Evolutionary conservation across 805 yeast genomes (phyloP).

Genomic region (Schwanniomyces yamadae): DNA sequence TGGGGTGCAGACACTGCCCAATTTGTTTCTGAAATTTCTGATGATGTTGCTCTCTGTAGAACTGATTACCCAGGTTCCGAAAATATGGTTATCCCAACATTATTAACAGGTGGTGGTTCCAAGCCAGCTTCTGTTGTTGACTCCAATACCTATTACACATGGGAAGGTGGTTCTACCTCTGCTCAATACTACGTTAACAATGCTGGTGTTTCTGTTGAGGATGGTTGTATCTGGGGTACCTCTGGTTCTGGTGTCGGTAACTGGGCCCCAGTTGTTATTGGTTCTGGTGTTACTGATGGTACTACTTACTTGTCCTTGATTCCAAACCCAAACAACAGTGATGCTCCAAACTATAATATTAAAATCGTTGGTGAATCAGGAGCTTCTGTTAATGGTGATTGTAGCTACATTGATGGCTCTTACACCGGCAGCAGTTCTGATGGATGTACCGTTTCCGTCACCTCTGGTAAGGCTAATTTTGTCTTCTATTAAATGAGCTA

Average conservation of each 20-base stretch:
- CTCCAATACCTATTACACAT: constrained; percentile 54
- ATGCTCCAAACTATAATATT: constrained; percentile 41
- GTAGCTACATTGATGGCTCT: constrained; percentile 75
- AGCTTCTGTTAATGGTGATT: constrained; percentile 60
- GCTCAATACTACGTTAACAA: constrained; percentile 75
- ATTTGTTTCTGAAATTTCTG: constrained; percentile 49
- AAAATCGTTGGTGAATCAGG: constrained; percentile 48
- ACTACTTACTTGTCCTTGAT: constrained; percentile 67
- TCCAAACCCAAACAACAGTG: constrained; percentile 72
- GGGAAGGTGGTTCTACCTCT: constrained; percentile 65
- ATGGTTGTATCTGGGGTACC: constrained; percentile 74
- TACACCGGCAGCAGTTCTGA: constrained; percentile 69
- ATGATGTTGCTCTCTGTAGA: constrained; percentile 66
- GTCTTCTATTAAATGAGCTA: constrained; percentile 39
- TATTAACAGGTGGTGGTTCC: constrained; percentile 51
- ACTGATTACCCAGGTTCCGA: constrained; percentile 84
- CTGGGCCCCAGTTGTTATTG: constrained; percentile 79
- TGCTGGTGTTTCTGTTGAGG: constrained; percentile 71
- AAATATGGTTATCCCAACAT: constrained; percentile 74
- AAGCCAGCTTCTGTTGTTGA: constrained; percentile 60
- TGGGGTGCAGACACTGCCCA: constrained; percentile 59
- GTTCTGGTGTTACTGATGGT: constrained; percentile 68
- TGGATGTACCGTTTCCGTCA: constrained; percentile 94
- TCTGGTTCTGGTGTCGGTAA: constrained; percentile 62
- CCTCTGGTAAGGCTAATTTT: constrained; percentile 78